Evolutionary conservation across 2,329 filamentous ascomycete species (phyloP).

Genomic region (Hypoxylon sp.): DNA sequence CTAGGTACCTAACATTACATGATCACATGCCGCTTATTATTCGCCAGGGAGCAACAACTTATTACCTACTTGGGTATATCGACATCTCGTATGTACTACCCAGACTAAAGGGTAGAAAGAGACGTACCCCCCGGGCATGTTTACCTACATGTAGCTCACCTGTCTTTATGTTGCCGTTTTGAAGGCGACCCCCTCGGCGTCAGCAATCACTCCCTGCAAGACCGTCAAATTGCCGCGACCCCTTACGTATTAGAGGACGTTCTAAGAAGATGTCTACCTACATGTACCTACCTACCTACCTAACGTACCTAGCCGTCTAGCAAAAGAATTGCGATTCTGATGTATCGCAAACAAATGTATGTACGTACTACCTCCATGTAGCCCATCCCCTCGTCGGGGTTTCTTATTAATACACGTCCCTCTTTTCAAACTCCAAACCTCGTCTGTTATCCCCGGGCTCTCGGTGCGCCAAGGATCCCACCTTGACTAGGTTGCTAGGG

Average conservation of each 20-base stretch:
- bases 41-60: conserved; percentile 23
- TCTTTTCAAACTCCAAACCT: conserved; percentile 29
- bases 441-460: conserved; percentile 24
- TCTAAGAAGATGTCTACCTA: conserved; percentile 25
- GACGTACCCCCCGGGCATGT: conserved; percentile 14
- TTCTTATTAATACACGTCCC: conserved; percentile 28
- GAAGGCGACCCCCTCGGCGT: conserved; percentile 9
- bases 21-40: conserved; percentile 42
- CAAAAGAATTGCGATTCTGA: conserved; percentile 12
- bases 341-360: conserved; percentile 22
- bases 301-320: conserved; percentile 11
- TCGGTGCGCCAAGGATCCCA: conserved; percentile 36
- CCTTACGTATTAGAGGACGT: conserved; percentile 26
- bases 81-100: conserved; percentile 10
- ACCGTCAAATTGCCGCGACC: conserved; percentile 15
- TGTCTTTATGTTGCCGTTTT: conserved; percentile 10
- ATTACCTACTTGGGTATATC: conserved; percentile 19
- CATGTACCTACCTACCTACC: too few species aligned
- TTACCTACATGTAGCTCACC: conserved; percentile 9
- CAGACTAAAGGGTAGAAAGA: conserved; percentile 8
- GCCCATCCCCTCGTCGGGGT: conserved; percentile 9
- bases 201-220: conserved; percentile 10
- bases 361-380: conserved; percentile 10
- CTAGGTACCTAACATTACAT: too few species aligned
- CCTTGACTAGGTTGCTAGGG: conserved; percentile 38